These are phyloP conservation scores for Scedosporium boydii DNA, from an alignment of 2,329 filamentous ascomycete species.

Conservation along the genomic window DNA sequence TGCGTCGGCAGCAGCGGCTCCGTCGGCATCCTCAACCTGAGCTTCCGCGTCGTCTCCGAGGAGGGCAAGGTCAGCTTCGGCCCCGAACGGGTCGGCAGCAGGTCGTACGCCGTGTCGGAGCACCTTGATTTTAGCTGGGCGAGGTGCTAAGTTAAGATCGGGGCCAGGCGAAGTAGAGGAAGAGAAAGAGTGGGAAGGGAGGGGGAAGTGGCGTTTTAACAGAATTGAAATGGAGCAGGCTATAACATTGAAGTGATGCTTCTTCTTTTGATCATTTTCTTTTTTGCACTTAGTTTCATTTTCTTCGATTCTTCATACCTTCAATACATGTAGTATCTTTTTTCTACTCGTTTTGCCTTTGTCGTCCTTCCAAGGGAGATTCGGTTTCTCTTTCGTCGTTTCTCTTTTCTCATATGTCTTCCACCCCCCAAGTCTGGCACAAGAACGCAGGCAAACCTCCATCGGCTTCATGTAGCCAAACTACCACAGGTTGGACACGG, in stretches of 20 bases:
- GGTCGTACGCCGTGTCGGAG: constrained; percentile 8
- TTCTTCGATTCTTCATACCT: neutral
- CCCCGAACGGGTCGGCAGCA: constrained; percentile 3
- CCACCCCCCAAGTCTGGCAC: too few relatives aligned
- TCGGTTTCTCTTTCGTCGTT: too few relatives aligned
- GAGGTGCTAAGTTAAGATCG: constrained; percentile 1
- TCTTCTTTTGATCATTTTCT: too few relatives aligned
- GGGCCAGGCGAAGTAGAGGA: too few relatives aligned
- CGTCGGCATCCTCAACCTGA: constrained; percentile 12
- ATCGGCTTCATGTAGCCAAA: too few relatives aligned
- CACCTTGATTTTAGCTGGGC: constrained; percentile 8
- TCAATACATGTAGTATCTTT: neutral
- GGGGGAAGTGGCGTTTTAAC: too few relatives aligned
- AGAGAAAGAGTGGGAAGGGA: too few relatives aligned
- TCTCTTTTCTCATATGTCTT: too few relatives aligned
- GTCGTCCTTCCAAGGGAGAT: too few relatives aligned
- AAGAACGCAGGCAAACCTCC: too few relatives aligned
- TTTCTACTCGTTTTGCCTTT: neutral
- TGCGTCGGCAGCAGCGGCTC: constrained; percentile 9
- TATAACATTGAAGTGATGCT: too few relatives aligned
- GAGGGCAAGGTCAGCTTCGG: constrained; percentile 9
- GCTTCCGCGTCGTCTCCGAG: constrained; percentile 11
- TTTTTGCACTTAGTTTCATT: neutral
- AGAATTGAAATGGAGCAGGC: neutral
- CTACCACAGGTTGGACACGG: neutral